Base-by-base conservation (phyloP, 495 filamentous ascomycete genomes). In the Hyphodiscus hymeniophilus region DNA sequence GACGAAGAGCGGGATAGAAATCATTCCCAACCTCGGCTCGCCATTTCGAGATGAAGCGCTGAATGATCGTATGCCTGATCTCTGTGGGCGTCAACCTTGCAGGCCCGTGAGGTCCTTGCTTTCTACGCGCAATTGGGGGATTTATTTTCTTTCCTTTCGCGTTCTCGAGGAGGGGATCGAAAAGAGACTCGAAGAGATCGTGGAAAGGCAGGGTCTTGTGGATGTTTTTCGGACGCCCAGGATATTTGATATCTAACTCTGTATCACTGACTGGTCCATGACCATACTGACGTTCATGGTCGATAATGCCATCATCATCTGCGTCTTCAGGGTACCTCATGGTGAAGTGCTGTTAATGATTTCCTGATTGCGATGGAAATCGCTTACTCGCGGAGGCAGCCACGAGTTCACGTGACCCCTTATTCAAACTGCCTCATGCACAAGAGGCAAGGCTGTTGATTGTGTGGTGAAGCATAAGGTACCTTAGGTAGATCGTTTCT, bases 11-110 rank as follows among this genome's bases (percentile, higher is more conserved):
- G 2, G 94, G 94, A 65, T 94, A 95, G 52, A 97, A 86, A 60
- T 98, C 90, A 55, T 85, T 70, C 38, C 92, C 92, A 17, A 94
- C 89, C 38, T 94, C 83, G 41, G 78, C 76, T 28, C 89, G 74
- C 92, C 92, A 98, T 61, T 79, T 78, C 21, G 84, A 78, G 55
- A 98, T 87, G 68, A 94, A 98, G 21, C 82, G 75, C 49, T 90
- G 81, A 61, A 98, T 91, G 55, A 97, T 84, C 56, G 80, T 78
- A n/a, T 83, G 79, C 7, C 90, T 76, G 42, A 82, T 72, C 58
- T 97, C 90, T 57, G 89, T 79, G 3, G 90, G 86, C n/a, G 81
- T 83, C 16, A 81, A 66, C 28, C 72, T 77, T 21, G 68, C 64
- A 8, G 69, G 60, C 3, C 78, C 79, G 50, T 79, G 71, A 10